These are phyloP conservation scores for Pichia nakasei DNA, from an alignment of 805 yeast genomes.

Conservation along the genomic window DNA sequence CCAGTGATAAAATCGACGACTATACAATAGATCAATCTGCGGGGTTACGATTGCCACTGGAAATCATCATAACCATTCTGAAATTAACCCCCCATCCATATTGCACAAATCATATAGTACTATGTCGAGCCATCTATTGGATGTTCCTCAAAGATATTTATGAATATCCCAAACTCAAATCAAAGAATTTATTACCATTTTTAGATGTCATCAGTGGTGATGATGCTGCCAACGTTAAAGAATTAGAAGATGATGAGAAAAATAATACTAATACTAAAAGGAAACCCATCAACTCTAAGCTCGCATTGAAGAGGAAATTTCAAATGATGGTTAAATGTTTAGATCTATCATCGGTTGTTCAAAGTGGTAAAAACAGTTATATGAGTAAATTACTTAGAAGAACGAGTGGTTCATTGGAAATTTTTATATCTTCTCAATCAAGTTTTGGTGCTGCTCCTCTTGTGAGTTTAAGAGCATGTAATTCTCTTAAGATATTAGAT, in stretches of 20 bases:
- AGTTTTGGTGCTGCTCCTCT: slow-evolving; percentile 90
- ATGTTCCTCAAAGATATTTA: slow-evolving; percentile 61
- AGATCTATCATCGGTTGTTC: slow-evolving; percentile 74
- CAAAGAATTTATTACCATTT: slow-evolving; percentile 62
- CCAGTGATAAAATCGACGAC: background rate
- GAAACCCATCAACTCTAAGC: slow-evolving; percentile 1
- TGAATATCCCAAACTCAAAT: slow-evolving; percentile 48
- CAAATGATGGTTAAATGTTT: slow-evolving; percentile 57
- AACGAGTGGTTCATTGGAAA: slow-evolving; percentile 54
- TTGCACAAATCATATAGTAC: slow-evolving; percentile 44
- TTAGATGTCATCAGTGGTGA: slow-evolving; percentile 38
- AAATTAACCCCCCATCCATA: slow-evolving; percentile 25
- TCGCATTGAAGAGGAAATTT: slow-evolving; percentile 20
- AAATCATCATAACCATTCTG: slow-evolving; percentile 36
- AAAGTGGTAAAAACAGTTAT: slow-evolving; percentile 85
- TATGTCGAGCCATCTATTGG: slow-evolving; percentile 53
- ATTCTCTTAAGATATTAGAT: slow-evolving; percentile 55
- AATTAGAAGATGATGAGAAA: background rate
- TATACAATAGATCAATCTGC: slow-evolving; percentile 1
- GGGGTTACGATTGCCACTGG: slow-evolving; percentile 36
- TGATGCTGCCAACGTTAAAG: slow-evolving; percentile 10
- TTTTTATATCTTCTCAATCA: slow-evolving; percentile 87
- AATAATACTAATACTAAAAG: background rate
- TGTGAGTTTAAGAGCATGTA: slow-evolving; percentile 69
- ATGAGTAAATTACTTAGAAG: slow-evolving; percentile 77